A percentile compares a stretch with the other conserved stretches of the same genome.
Evolutionary conservation across 805 yeast species (phyloP).

Genomic region (Lipomyces yamadae): DNA sequence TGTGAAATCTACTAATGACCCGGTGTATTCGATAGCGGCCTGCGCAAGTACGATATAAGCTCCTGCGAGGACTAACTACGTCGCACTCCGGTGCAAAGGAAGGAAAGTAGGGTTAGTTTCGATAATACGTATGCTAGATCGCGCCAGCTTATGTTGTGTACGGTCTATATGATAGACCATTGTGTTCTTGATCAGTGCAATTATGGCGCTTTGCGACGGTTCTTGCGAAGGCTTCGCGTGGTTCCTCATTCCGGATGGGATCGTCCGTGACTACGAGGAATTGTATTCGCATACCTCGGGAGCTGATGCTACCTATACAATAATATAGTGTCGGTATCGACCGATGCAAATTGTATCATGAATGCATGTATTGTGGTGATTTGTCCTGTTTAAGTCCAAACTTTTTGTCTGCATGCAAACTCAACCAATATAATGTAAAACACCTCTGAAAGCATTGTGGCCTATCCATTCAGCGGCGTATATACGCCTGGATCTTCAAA

Average conservation of each 20-base stretch:
- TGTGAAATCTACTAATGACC: not conserved
- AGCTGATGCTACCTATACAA: not conserved
- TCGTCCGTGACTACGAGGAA: not conserved
- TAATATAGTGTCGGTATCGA: not conserved
- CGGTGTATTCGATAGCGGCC: slow-evolving; percentile 18
- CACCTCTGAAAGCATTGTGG: not conserved
- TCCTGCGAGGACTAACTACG: slow-evolving; percentile 17
- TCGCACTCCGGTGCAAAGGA: not conserved
- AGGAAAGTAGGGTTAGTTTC: not conserved
- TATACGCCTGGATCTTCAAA: not conserved
- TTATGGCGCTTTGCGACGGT: not conserved
- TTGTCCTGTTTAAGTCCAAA: not conserved
- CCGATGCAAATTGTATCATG: not conserved
- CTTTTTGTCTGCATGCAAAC: not conserved
- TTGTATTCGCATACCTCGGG: not conserved
- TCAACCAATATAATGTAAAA: not conserved
- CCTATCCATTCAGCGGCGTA: not conserved
- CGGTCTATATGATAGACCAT: not conserved
- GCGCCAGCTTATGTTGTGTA: not conserved
- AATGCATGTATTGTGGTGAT: not conserved
- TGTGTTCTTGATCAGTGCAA: not conserved
- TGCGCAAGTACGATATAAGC: slow-evolving; percentile 22
- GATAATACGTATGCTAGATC: not conserved
- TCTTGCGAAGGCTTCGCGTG: not conserved
- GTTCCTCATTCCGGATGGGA: not conserved